These are phyloP conservation scores for Albifimbria verrucaria DNA, from an alignment of 2,329 filamentous ascomycete species.

Conservation along the genomic window DNA sequence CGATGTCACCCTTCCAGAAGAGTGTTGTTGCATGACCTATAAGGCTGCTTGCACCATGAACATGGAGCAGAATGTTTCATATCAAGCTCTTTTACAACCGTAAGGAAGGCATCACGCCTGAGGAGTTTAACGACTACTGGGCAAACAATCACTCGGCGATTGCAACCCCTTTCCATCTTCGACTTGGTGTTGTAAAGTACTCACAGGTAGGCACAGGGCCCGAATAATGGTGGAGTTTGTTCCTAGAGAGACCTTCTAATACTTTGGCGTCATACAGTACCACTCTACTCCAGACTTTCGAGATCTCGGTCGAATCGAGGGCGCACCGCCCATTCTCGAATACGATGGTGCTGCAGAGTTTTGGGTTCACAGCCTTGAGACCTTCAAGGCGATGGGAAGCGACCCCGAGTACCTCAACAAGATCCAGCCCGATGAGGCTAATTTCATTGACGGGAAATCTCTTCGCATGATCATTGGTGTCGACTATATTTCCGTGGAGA, in stretches of 20 bases:
- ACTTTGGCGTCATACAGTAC: not conserved
- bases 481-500: slow-evolving; percentile 7
- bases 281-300: slow-evolving; percentile 7
- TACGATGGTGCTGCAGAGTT: slow-evolving; percentile 14
- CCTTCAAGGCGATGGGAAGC: slow-evolving; percentile 8
- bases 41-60: slow-evolving; percentile 14
- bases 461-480: slow-evolving; percentile 1
- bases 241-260: not conserved
- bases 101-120: slow-evolving; percentile 6
- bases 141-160: slow-evolving; percentile 5
- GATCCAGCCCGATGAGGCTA: slow-evolving; percentile 1
- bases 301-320: slow-evolving; percentile 5
- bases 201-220: not conserved
- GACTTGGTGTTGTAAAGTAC: slow-evolving; percentile 5
- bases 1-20: not conserved
- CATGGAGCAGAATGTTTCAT: slow-evolving; percentile 11
- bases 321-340: slow-evolving; percentile 9
- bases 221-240: not conserved
- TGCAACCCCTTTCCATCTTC: slow-evolving; percentile 5
- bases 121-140: slow-evolving; percentile 8
- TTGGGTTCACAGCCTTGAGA: slow-evolving; percentile 12
- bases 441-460: not conserved
- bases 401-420: slow-evolving; percentile 18
- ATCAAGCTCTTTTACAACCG: slow-evolving; percentile 10
- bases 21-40: slow-evolving; percentile 13